Base-by-base conservation (phyloP, 2,329 filamentous ascomycete genomes). In the Xylaria polymorpha region DNA sequence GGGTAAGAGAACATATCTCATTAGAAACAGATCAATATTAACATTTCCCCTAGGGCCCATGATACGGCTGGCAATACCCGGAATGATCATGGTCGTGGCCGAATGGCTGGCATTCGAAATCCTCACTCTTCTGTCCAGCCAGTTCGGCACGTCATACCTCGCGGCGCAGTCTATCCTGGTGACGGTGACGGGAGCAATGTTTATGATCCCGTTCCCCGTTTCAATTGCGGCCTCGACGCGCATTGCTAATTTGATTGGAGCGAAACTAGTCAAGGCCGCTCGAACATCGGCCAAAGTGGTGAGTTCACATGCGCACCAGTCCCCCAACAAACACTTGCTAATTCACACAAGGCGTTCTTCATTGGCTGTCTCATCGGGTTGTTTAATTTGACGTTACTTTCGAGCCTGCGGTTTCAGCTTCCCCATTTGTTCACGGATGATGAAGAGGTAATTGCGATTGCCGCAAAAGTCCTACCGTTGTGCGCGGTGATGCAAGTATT, bases 31-130 rank as follows among this genome's bases (percentile, higher is more conserved):
- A 37, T 25, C 29, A n/a, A 41, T 39, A 59, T 64, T 74, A 43
- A 72, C 65, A 55, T 46, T 55, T 3, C 63, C 14, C 18, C 20
- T n/a, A 82, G 85, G 85, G 8, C 91, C 91, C 0, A 94, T 94
- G 95, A 88, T 98, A 75, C 89, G 90, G 57, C 90, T 98, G 44
- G 94, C 95, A 0, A 83, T 98, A 14, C 94, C 95, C 0, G 95
- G 95, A 1, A 90, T 98, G 79, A 84, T 97, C 72, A 98, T 98
- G 94, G 92, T 98, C 1, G 90, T 97, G 79, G 94, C 95, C 5
- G 95, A 98, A 79, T 97, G 93, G 82, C 86, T 98, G 12, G 94
- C 94, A 7, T 98, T 98, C 79, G 95, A 98, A 79, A 89, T 97
- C 58, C 84, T 97, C 71, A 97, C 94, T 0, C 85, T 98, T n/a